phyloP scores from a whole-genome alignment of 164 flowering plant genomes.

The Kingdonia uniflora region DNA sequence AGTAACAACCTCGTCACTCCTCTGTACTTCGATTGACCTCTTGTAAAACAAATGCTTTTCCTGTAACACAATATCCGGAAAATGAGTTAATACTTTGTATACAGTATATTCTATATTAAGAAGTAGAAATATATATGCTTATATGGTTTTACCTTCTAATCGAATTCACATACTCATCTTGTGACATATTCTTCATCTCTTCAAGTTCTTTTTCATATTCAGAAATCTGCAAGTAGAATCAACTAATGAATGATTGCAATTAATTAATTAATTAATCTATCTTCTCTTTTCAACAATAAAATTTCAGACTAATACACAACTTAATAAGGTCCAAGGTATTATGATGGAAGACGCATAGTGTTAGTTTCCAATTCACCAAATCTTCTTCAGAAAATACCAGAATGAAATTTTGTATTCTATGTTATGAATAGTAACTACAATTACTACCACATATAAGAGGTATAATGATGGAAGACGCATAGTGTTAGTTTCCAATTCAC shows the following conservation, averaged over 20 bases:
- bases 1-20: constrained; percentile 23
- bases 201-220: constrained; percentile 17
- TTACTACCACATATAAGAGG: too few relatives aligned
- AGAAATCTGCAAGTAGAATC: constrained; percentile 13
- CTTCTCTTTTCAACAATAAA: too few relatives aligned
- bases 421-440: too few relatives aligned
- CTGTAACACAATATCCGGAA: constrained; percentile 7
- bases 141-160: constrained; percentile 17
- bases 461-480: too few relatives aligned
- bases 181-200: constrained; percentile 18
- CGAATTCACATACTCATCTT: constrained; percentile 19
- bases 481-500: too few relatives aligned
- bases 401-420: too few relatives aligned
- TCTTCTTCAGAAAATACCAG: too few relatives aligned
- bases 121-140: background rate
- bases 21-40: constrained; percentile 24
- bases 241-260: background rate
- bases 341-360: too few relatives aligned
- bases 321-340: too few relatives aligned
- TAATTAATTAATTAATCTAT: too few relatives aligned
- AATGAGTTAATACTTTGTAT: background rate
- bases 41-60: constrained; percentile 19
- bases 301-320: too few relatives aligned
- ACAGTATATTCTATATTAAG: background rate
- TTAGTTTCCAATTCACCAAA: too few relatives aligned